Conservation (phyloP, 306 rosid species). For the Gastrolobium bilobum region DNA sequence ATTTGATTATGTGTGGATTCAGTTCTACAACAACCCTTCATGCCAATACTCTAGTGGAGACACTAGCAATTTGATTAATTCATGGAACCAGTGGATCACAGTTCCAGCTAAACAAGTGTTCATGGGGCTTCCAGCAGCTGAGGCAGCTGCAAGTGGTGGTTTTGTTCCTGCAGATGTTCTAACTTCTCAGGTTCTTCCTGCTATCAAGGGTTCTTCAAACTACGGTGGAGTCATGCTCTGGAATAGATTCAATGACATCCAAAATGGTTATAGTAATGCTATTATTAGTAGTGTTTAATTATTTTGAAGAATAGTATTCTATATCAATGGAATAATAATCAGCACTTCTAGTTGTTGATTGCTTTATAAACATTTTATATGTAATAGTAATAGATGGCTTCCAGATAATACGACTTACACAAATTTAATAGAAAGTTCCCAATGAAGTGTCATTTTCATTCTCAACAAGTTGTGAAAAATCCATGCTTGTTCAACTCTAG, state of each 20-base stretch:
- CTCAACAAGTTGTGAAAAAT: no score
- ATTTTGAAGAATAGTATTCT: no score
- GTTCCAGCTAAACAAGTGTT: conserved; percentile 49
- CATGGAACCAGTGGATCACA: conserved; percentile 63
- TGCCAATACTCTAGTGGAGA: conserved; percentile 55
- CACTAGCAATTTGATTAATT: conserved; percentile 10
- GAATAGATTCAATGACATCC: conserved; percentile 27
- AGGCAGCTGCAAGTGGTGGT: conserved; percentile 53
- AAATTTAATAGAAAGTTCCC: no score
- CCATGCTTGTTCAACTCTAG: no score
- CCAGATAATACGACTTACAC: no score
- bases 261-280: conserved; percentile 10
- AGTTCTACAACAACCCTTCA: conserved; percentile 68
- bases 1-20: conserved; percentile 69
- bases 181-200: conserved; percentile 34
- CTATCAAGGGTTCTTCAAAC: conserved; percentile 15
- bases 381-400: not conserved
- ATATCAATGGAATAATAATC: not conserved
- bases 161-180: conserved; percentile 33
- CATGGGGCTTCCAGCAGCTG: conserved; percentile 68
- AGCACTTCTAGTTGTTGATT: not conserved
- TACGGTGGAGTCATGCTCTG: conserved; percentile 49
- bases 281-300: conserved; percentile 1
- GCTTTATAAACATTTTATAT: not conserved
- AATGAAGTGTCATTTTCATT: no score